These are phyloP conservation scores for Fonsecaea pedrosoi DNA, from an alignment of 2,329 filamentous ascomycete genomes.

Conservation along the genomic window DNA sequence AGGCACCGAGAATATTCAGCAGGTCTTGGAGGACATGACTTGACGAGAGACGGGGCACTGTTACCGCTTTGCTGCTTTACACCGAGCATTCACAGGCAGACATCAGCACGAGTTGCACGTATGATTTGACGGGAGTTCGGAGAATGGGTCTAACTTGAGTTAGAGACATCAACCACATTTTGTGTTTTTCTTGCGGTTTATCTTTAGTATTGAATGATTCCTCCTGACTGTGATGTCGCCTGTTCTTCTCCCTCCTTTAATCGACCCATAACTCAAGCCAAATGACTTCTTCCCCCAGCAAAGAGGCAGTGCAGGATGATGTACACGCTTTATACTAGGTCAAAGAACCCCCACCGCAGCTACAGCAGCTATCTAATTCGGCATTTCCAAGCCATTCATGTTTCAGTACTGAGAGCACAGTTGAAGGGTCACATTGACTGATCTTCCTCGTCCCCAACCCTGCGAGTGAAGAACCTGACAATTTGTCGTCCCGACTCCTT, in stretches of 20 bases:
- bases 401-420: background rate
- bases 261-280: background rate
- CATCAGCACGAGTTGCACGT: background rate
- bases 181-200: background rate
- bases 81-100: slow-evolving; percentile 15
- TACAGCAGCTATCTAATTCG: background rate
- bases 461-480: slow-evolving; percentile 77
- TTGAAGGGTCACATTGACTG: slow-evolving; percentile 5
- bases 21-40: slow-evolving; percentile 1
- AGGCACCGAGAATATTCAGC: background rate
- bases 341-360: background rate
- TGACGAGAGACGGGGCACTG: slow-evolving; percentile 13
- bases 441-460: slow-evolving; percentile 58
- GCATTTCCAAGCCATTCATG: background rate
- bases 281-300: background rate
- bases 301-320: background rate
- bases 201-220: background rate
- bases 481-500: slow-evolving; percentile 78
- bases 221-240: background rate
- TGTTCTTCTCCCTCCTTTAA: background rate
- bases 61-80: slow-evolving; percentile 1
- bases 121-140: slow-evolving; percentile 28
- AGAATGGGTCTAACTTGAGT: slow-evolving; percentile 4
- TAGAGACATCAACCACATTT: background rate
- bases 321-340: background rate